These are phyloP conservation scores for Sequoiadendron giganteum DNA, from an alignment of 75 land plant genomes.

Conservation along the genomic window DNA sequence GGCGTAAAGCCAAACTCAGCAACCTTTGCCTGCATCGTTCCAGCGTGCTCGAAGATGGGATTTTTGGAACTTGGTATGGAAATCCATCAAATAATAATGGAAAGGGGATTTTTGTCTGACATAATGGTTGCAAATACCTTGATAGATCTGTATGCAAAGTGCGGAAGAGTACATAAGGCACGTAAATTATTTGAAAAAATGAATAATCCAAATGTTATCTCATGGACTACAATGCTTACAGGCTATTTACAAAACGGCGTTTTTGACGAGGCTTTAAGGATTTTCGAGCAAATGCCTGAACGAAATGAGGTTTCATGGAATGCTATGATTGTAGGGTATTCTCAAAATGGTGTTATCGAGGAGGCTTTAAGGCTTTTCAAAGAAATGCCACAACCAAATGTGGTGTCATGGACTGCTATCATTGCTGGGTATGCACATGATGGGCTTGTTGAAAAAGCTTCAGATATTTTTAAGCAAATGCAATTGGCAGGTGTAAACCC, in stretches of 20 bases:
- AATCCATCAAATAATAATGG: slow-evolving; percentile 1
- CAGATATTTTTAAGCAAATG: slow-evolving; percentile 15
- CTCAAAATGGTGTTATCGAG: neutral
- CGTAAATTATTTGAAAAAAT: slow-evolving; percentile 8
- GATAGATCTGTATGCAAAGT: slow-evolving; percentile 26
- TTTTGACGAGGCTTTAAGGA: neutral
- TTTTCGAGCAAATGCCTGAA: neutral
- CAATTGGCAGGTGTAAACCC: slow-evolving; percentile 21
- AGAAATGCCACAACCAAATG: neutral
- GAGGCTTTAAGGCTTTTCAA: slow-evolving; percentile 9
- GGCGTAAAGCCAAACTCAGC: slow-evolving; percentile 6
- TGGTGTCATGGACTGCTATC: neutral
- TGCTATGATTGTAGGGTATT: neutral
- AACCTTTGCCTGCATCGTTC: neutral
- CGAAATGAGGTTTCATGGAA: slow-evolving; percentile 5
- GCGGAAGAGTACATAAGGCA: slow-evolving; percentile 10
- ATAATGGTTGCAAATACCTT: neutral
- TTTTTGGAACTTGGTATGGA: slow-evolving; percentile 1
- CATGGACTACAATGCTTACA: slow-evolving; percentile 13
- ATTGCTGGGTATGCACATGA: neutral
- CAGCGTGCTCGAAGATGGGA: neutral
- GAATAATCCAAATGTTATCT: neutral
- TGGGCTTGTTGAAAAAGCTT: slow-evolving; percentile 8
- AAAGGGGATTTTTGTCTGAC: neutral
- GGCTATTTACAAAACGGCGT: slow-evolving; percentile 1